These are phyloP conservation scores for Trichothecium roseum DNA, from an alignment of 2,329 filamentous ascomycete genomes.

Conservation along the genomic window DNA sequence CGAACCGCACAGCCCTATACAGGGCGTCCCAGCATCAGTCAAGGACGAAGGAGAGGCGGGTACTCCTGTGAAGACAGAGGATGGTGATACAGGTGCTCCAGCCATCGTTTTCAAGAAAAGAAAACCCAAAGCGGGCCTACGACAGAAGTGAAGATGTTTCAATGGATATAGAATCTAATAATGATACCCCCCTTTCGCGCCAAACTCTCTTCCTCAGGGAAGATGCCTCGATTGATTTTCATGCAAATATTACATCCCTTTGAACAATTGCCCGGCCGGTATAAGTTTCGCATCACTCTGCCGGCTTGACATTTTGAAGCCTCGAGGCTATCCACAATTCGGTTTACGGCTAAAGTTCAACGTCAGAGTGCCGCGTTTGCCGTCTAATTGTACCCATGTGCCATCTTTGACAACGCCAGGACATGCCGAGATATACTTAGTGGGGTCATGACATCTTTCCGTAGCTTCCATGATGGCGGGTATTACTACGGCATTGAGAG, in stretches of 20 bases:
- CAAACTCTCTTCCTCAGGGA: neutral
- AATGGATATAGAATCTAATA: slow-evolving; percentile 3
- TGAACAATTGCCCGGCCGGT: neutral
- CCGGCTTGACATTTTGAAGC: neutral
- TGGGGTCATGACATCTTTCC: too few relatives aligned
- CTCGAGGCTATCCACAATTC: too few relatives aligned
- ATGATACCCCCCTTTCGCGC: slow-evolving; percentile 2
- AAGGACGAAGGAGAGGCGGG: slow-evolving; percentile 4
- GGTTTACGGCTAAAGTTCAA: too few relatives aligned
- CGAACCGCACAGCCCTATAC: slow-evolving; percentile 19
- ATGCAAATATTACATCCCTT: too few relatives aligned
- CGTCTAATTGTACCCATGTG: too few relatives aligned
- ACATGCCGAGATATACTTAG: too few relatives aligned
- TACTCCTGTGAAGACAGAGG: slow-evolving; percentile 10
- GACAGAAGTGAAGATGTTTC: slow-evolving; percentile 3
- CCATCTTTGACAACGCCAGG: neutral
- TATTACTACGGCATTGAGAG: too few relatives aligned
- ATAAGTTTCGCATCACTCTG: neutral
- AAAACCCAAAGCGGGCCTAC: slow-evolving; percentile 44
- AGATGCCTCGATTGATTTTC: neutral
- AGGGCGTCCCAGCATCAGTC: slow-evolving; percentile 4
- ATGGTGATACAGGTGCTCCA: slow-evolving; percentile 19
- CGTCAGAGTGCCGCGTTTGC: too few relatives aligned
- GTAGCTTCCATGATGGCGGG: too few relatives aligned
- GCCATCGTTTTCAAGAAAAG: slow-evolving; percentile 70